Conservation (phyloP, 2,329 filamentous ascomycete genomes). For the Penicillium sp. region DNA sequence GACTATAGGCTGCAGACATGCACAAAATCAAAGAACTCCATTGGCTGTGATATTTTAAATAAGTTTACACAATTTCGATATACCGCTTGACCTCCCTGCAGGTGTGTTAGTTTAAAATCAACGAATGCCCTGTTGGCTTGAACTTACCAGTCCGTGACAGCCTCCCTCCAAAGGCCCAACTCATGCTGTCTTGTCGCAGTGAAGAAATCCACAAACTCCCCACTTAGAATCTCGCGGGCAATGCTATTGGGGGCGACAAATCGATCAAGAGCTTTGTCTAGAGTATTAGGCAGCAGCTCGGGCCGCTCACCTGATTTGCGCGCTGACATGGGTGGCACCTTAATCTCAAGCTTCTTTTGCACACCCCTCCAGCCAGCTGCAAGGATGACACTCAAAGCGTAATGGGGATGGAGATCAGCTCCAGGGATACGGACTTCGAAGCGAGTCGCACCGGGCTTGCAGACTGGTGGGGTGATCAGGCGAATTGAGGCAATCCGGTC, state of each 20-base stretch:
- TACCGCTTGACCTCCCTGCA: constrained; percentile 72
- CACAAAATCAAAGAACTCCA: background rate
- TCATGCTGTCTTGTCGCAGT: constrained; percentile 92
- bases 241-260: constrained; percentile 77
- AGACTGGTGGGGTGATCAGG: constrained; percentile 82
- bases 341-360: constrained; percentile 83
- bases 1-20: background rate
- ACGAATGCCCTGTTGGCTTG: background rate
- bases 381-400: constrained; percentile 83
- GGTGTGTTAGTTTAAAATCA: constrained; percentile 6
- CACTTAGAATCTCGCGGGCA: constrained; percentile 86
- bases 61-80: constrained; percentile 66
- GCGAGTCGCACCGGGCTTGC: constrained; percentile 63
- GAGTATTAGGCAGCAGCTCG: constrained; percentile 67
- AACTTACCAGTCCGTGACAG: constrained; percentile 89
- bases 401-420: constrained; percentile 87
- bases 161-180: constrained; percentile 84
- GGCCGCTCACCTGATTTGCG: constrained; percentile 62
- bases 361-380: constrained; percentile 89
- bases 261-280: constrained; percentile 77
- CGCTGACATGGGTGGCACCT: constrained; percentile 76
- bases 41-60: background rate
- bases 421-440: constrained; percentile 42
- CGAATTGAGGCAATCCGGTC: constrained; percentile 88
- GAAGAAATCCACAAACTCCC: constrained; percentile 93